Evolutionary conservation across 1,139 yeast genomes (phyloP), one percentile per base, ranked within the genome.

Genomic region (Suhomyces coccinellae): DNA sequence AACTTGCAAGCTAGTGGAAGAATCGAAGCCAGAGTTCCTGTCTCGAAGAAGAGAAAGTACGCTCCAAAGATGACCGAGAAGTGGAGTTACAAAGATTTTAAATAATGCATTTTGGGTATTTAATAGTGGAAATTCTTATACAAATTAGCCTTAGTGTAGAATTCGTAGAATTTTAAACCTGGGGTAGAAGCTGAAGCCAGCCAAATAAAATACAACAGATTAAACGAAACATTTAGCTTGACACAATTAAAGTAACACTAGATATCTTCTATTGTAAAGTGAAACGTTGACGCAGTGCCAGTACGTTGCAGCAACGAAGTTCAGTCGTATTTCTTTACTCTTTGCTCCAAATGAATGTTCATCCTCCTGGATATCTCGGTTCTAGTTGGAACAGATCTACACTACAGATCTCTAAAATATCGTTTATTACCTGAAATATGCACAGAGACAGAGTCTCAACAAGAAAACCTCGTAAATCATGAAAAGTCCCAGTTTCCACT

Each of bases 61-160:
- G 74, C 81, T 52, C 86, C 79, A 51, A 87, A 86, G 73, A 69
- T 87, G 49, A 86, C 95, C 31, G 97, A 89, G 65, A 90, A 89
- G 67, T 90, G 96, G 96, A 79, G 91, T 35, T 88, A 86, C 68
- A 91, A 90, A 70, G 96, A 90, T 68, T 86, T 87, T 60, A 85
- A 85, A 68, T 87, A 71, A 34, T 34, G 36, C 36, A 34, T 34
- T 20, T 34, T 34, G 28, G 36, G 36, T 22, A 13, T 12, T 11
- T 22, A 20, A 20, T 22, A 9, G 11, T 22, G 29, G n/a, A 34
- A 34, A 24, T 22, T 34, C 29, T 20, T 34, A 34, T 34, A 34
- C 15, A 6, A 24, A 28, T 15, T 12, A 26, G 10, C 20, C 24
- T 4, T 20, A 20, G 24, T 6, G 20, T 17, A 20, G 24, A 20